Percentiles rank a stretch among this genome's conserved stretches.
These are phyloP conservation scores for Sporothrix schenckii DNA, from an alignment of 2,329 filamentous ascomycete species.

Conservation along the genomic window DNA sequence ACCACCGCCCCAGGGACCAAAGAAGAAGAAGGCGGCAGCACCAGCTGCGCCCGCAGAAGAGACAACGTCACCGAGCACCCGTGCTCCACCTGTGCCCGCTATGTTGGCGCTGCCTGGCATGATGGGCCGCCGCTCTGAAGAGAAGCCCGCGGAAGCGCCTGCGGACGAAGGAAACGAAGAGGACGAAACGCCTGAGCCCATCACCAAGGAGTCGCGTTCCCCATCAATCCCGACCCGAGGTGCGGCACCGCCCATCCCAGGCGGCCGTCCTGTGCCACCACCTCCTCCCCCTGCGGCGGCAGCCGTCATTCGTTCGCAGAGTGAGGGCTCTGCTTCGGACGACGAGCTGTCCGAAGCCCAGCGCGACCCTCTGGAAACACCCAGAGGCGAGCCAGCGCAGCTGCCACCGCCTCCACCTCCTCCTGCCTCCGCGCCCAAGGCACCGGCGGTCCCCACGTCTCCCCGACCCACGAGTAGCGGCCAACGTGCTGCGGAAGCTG, in stretches of 20 bases:
- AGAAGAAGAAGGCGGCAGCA: conserved; percentile 59
- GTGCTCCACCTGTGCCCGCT: conserved; percentile 58
- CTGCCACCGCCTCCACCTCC: conserved; percentile 51
- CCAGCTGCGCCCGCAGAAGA: conserved; percentile 49
- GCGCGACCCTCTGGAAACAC: conserved; percentile 49
- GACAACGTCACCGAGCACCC: conserved; percentile 48
- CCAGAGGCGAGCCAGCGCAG: conserved; percentile 46
- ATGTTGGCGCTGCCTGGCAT: conserved; percentile 74
- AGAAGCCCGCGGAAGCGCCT: conserved; percentile 41
- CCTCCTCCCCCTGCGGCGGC: conserved; percentile 56
- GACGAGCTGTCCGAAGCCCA: conserved; percentile 72
- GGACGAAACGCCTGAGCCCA: conserved; percentile 39
- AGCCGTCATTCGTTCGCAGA: conserved; percentile 63
- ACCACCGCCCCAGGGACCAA: conserved; percentile 51
- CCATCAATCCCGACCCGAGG: conserved; percentile 41
- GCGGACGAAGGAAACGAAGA: conserved; percentile 44
- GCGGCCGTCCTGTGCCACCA: conserved; percentile 58
- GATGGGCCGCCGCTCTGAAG: conserved; percentile 57
- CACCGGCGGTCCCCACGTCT: conserved; percentile 43
- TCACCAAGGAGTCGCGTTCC: conserved; percentile 39
- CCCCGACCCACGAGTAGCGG: conserved; percentile 46
- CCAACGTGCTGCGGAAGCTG: conserved; percentile 44
- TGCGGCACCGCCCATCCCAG: conserved; percentile 51
- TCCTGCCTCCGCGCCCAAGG: conserved; percentile 50
- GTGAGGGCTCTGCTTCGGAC: conserved; percentile 81